Evolutionary conservation across 2,329 filamentous ascomycete species (phyloP), one percentile per base, ranked within the genome.

Genomic region (Verticillium tricorpus): DNA sequence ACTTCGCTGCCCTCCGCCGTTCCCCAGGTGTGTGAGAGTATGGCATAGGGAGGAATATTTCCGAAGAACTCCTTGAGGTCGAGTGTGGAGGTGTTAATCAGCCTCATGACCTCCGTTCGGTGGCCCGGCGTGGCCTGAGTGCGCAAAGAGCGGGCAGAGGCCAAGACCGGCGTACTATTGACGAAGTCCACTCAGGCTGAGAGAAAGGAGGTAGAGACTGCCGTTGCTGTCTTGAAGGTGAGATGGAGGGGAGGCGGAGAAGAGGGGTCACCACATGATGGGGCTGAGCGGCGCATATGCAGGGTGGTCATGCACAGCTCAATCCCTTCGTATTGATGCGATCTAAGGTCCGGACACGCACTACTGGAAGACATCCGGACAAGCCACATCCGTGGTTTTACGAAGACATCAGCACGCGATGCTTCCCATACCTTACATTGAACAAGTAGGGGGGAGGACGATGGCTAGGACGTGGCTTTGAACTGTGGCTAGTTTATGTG

Each of bases 1-100:
- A 62, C 58, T n/a, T 64, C 56, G 17, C 58, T 37, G n/a, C 65
- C 66, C 57, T 66, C 64, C 22, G 56, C 61, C 2, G 59, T 54
- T 17, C 60, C 64, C 66, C 66, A 69, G 7, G 66, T 69, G 40
- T 69, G 67, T 0, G 67, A 69, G 5, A 67, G 64, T 32, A 68
- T 68, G 34, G 67, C 67, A 39, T 69, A 69, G 9, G 63, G 58
- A 7, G 66, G 65, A 5, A 14, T 12, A 3, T 58, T 9, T 5
- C 25, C 39, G 22, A 55, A 11, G 25, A 61, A 61, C 39, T 61
- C 60, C 14, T 39, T 17, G 2, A 61, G 12, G n/a, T 58, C 39
- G 17, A 37, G 39, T 3, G 60, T 61, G 1, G 14, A 15, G 12
- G 52, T 56, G 25, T 61, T 61, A 19, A 61, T 55, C 19, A 61